phyloP scores from a whole-genome alignment of 176 grass and related monocot species.

The Carex pumila region DNA sequence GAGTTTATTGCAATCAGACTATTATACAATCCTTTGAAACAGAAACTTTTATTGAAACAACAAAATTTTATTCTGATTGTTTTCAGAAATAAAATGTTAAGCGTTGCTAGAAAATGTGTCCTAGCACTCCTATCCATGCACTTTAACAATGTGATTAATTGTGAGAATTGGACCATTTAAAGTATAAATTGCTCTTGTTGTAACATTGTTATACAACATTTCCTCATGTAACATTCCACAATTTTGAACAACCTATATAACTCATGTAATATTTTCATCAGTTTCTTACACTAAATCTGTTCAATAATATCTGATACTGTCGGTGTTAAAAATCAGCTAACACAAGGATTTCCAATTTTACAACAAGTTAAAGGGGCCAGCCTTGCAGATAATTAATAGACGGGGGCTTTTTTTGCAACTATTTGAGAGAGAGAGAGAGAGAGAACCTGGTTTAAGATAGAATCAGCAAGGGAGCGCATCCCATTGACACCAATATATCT shows the following conservation, averaged over 20 bases:
- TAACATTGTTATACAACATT: background rate
- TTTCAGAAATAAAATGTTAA: background rate
- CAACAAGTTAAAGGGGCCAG: background rate
- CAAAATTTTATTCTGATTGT: background rate
- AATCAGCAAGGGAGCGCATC: constrained; percentile 67
- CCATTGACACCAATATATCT: constrained; percentile 67
- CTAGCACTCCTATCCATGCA: background rate
- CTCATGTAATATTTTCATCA: background rate
- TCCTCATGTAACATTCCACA: background rate
- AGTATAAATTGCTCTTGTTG: background rate
- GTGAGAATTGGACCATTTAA: background rate
- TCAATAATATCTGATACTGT: background rate
- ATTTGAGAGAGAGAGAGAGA: background rate
- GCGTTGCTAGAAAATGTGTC: background rate
- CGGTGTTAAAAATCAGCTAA: background rate
- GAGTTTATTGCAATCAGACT: constrained; percentile 20
- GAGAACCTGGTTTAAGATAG: constrained; percentile 59
- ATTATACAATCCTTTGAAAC: background rate
- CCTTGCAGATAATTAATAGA: background rate
- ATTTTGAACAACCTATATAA: background rate
- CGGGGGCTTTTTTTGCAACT: background rate
- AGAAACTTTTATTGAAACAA: constrained; percentile 9
- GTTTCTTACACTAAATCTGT: background rate
- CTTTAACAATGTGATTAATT: background rate
- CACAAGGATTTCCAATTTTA: background rate